phyloP scores from a whole-genome alignment of 2,329 filamentous ascomycete genomes.

The Trichoderma hamatum region DNA sequence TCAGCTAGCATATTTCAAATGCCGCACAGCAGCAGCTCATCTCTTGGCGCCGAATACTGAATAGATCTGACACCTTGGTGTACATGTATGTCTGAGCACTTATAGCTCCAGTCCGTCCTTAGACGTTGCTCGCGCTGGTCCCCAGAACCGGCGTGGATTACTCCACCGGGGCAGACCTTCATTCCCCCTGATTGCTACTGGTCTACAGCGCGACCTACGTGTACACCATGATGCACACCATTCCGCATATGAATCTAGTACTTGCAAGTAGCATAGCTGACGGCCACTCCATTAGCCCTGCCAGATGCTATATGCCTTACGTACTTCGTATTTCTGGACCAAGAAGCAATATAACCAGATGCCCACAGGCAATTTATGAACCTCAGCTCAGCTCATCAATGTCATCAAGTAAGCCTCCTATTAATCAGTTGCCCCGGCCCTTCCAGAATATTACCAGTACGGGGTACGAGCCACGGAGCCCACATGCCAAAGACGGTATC shows the following conservation, averaged over 20 bases:
- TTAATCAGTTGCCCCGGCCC: neutral
- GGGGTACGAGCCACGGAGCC: neutral
- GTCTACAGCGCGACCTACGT: neutral
- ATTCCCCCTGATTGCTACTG: neutral
- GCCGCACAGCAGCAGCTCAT: neutral
- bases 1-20: neutral
- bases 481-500: neutral
- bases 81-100: neutral
- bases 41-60: neutral
- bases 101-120: neutral
- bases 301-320: neutral
- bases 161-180: neutral
- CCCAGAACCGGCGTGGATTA: neutral
- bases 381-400: neutral
- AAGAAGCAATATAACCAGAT: neutral
- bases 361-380: constrained; percentile 7
- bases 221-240: no score
- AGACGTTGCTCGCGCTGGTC: neutral
- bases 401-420: constrained; percentile 19
- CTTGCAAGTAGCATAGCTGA: no score
- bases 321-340: neutral
- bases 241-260: no score
- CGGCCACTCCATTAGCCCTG: neutral
- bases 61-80: neutral
- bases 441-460: constrained; percentile 8